A percentile compares a stretch with the other conserved stretches of the same genome.
These are phyloP conservation scores for Hypoxylon sp. DNA, from an alignment of 2,329 filamentous ascomycete genomes.

Conservation along the genomic window DNA sequence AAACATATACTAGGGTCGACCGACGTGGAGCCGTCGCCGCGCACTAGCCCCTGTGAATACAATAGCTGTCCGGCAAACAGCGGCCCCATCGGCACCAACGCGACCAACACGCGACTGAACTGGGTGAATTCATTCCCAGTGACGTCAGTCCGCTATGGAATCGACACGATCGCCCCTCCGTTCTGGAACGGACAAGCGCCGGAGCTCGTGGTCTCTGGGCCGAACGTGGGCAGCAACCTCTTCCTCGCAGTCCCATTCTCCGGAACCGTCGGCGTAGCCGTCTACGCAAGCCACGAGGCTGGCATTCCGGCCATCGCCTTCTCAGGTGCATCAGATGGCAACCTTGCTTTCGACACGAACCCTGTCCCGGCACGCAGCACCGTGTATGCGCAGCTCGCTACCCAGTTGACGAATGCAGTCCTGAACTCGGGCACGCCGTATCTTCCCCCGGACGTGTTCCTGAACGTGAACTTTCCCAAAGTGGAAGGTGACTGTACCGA, in stretches of 20 bases:
- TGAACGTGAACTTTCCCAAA: conserved; percentile 79
- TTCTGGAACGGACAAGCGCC: conserved; percentile 67
- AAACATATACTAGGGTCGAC: conserved; percentile 63
- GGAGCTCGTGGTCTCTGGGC: conserved; percentile 76
- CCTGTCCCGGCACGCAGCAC: conserved; percentile 68
- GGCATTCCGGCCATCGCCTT: conserved; percentile 78
- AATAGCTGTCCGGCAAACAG: conserved; percentile 71
- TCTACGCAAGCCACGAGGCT: conserved; percentile 67
- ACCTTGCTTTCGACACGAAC: conserved; percentile 67
- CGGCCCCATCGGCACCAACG: conserved; percentile 70
- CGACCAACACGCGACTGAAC: conserved; percentile 71
- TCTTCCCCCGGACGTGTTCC: conserved; percentile 70
- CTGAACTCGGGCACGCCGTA: conserved; percentile 72
- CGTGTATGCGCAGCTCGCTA: conserved; percentile 75
- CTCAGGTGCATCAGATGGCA: conserved; percentile 67
- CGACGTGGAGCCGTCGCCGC: conserved; percentile 63
- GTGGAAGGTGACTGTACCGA: conserved; percentile 66
- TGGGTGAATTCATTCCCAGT: conserved; percentile 81
- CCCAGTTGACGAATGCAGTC: conserved; percentile 69
- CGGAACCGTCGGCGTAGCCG: conserved; percentile 77
- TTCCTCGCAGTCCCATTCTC: conserved; percentile 71
- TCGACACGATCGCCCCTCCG: conserved; percentile 67
- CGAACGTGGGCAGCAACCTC: conserved; percentile 73
- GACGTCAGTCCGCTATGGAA: conserved; percentile 74
- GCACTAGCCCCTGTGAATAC: conserved; percentile 70